Percentiles rank a stretch among this genome's conserved stretches.
phyloP scores from a whole-genome alignment of 2,329 filamentous ascomycete genomes.

The Pyrenophora seminiperda region DNA sequence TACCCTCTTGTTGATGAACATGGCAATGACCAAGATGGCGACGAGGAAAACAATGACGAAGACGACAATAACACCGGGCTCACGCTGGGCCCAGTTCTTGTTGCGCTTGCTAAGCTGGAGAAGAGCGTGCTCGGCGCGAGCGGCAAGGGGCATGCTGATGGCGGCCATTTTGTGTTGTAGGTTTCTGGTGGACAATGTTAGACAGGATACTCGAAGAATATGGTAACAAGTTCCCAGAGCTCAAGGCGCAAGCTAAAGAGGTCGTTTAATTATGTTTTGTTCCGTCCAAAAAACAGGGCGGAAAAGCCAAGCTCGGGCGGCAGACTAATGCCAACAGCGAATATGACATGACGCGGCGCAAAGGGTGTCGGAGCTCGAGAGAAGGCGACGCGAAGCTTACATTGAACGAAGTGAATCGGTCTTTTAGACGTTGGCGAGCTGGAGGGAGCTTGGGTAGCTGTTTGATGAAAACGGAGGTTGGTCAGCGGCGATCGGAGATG shows the following conservation, averaged over 20 bases:
- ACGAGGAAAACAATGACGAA: constrained; percentile 66
- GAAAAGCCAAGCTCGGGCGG: constrained; percentile 25
- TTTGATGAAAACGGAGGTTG: constrained; percentile 28
- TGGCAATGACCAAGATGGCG: constrained; percentile 54
- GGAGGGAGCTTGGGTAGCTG: constrained; percentile 28
- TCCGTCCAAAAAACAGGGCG: not conserved
- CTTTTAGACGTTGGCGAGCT: constrained; percentile 19
- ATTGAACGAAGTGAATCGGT: constrained; percentile 36
- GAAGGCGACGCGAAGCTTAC: constrained; percentile 33
- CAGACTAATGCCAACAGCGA: constrained; percentile 13
- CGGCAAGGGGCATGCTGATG: constrained; percentile 44
- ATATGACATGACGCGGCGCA: constrained; percentile 14
- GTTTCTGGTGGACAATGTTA: constrained; percentile 29
- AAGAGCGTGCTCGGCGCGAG: constrained; percentile 45
- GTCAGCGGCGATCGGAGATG: constrained; percentile 37
- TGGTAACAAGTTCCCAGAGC: constrained; percentile 9
- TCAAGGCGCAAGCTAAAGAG: constrained; percentile 12
- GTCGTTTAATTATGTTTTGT: not conserved
- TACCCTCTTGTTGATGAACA: constrained; percentile 58
- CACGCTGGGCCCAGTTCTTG: constrained; percentile 61
- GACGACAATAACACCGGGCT: constrained; percentile 67
- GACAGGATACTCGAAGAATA: constrained; percentile 7
- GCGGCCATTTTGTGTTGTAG: constrained; percentile 44
- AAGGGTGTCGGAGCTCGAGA: constrained; percentile 1
- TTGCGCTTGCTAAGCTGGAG: constrained; percentile 56